Evolutionary conservation across 2,329 filamentous ascomycete genomes (phyloP).

Genomic region (Aspergillus sp.): DNA sequence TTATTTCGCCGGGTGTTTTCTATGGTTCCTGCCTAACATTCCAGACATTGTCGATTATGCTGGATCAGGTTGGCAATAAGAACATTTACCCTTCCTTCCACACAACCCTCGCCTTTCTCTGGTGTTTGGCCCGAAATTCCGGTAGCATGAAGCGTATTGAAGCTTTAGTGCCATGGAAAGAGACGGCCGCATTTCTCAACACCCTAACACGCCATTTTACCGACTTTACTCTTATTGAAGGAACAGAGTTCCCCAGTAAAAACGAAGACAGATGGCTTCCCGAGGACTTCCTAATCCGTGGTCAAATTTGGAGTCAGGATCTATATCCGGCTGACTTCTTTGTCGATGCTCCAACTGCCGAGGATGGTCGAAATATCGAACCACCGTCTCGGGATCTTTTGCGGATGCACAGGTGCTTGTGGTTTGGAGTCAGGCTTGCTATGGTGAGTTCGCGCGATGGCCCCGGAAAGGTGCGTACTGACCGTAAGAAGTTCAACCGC

Average conservation of each 20-base stretch:
- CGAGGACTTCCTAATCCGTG: slow-evolving; percentile 60
- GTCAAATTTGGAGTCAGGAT: slow-evolving; percentile 52
- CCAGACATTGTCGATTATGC: slow-evolving; percentile 44
- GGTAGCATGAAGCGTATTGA: slow-evolving; percentile 42
- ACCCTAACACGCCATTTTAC: slow-evolving; percentile 45
- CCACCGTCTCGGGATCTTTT: slow-evolving; percentile 48
- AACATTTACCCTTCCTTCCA: slow-evolving; percentile 58
- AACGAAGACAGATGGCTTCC: slow-evolving; percentile 51
- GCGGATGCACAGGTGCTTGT: slow-evolving; percentile 54
- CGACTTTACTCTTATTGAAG: slow-evolving; percentile 36
- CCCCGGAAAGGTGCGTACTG: neutral
- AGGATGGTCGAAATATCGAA: slow-evolving; percentile 56
- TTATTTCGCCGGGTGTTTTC: slow-evolving; percentile 28
- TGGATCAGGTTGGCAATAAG: slow-evolving; percentile 50
- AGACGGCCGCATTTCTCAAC: slow-evolving; percentile 55
- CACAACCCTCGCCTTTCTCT: slow-evolving; percentile 55
- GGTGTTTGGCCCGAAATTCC: slow-evolving; percentile 40
- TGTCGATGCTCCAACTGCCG: slow-evolving; percentile 48
- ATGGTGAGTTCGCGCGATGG: slow-evolving; percentile 34
- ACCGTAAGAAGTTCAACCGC: slow-evolving; percentile 32
- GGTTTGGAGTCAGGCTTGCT: slow-evolving; percentile 47
- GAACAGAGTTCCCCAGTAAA: slow-evolving; percentile 42
- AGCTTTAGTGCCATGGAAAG: slow-evolving; percentile 51
- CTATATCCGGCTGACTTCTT: slow-evolving; percentile 56
- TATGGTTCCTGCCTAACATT: slow-evolving; percentile 44